Conservation (phyloP, 2,329 filamentous ascomycete genomes). For the Pyricularia pennisetigena region DNA sequence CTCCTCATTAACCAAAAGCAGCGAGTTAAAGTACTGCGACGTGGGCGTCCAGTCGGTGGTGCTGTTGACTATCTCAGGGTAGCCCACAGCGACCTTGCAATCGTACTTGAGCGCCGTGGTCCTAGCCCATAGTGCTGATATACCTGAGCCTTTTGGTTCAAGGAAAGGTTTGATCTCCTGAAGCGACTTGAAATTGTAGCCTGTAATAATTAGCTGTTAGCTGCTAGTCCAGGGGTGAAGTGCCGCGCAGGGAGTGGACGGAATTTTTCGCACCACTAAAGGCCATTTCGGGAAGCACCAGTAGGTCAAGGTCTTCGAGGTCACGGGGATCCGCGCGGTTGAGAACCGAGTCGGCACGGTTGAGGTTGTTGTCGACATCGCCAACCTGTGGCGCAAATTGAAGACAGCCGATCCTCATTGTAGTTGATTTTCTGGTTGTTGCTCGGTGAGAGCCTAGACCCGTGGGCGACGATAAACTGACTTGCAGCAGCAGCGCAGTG, state of each 20-base stretch:
- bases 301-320: slow-evolving; percentile 57
- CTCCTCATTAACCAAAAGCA: slow-evolving; percentile 44
- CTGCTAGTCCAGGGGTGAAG: background rate
- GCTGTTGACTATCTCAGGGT: slow-evolving; percentile 54
- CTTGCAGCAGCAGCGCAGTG: background rate
- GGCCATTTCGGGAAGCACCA: slow-evolving; percentile 68
- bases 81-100: slow-evolving; percentile 62
- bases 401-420: slow-evolving; percentile 35
- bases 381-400: slow-evolving; percentile 66
- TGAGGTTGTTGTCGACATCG: slow-evolving; percentile 60
- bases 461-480: background rate
- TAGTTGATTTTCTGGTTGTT: slow-evolving; percentile 4
- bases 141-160: slow-evolving; percentile 55
- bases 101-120: slow-evolving; percentile 54
- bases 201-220: slow-evolving; percentile 22
- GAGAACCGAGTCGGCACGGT: slow-evolving; percentile 55
- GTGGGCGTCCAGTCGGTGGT: slow-evolving; percentile 15
- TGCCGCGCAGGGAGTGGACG: background rate
- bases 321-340: slow-evolving; percentile 36
- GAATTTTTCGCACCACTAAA: slow-evolving; percentile 50
- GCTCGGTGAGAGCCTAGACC: background rate
- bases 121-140: slow-evolving; percentile 62
- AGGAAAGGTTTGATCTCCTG: slow-evolving; percentile 59
- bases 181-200: slow-evolving; percentile 69
- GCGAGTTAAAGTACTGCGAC: slow-evolving; percentile 43